Percentiles rank a stretch among this genome's conserved stretches.
Evolutionary conservation across 805 yeast species (phyloP).

Genomic region (Lipomyces orientalis): DNA sequence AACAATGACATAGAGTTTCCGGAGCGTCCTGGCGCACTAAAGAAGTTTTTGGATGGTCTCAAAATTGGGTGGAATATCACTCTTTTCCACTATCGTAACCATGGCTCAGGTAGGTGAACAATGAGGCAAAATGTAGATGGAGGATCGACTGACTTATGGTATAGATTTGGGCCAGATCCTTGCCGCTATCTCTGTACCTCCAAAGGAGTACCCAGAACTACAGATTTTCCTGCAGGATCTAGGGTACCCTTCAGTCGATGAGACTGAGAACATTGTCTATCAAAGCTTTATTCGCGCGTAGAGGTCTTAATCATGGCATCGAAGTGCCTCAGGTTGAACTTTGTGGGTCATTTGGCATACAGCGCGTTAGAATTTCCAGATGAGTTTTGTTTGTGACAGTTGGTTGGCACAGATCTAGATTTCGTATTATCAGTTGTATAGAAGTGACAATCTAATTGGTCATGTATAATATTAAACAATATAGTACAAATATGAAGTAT

Average conservation of each 20-base stretch:
- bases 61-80: slow-evolving; percentile 88
- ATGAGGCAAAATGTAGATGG: neutral
- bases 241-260: slow-evolving; percentile 80
- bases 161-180: slow-evolving; percentile 85
- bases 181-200: slow-evolving; percentile 88
- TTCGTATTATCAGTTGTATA: neutral
- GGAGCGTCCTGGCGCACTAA: slow-evolving; percentile 94
- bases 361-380: neutral
- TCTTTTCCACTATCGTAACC: slow-evolving; percentile 94
- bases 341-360: too few species aligned
- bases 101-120: slow-evolving; percentile 63
- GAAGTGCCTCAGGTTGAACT: neutral
- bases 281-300: slow-evolving; percentile 61
- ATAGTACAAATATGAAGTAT: neutral
- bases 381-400: neutral
- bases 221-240: slow-evolving; percentile 69
- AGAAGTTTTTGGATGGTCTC: slow-evolving; percentile 73
- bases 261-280: slow-evolving; percentile 85
- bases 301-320: neutral
- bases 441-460: neutral
- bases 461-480: neutral
- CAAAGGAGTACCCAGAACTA: slow-evolving; percentile 66
- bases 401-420: neutral
- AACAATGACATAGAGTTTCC: slow-evolving; percentile 75
- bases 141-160: neutral